Base-by-base conservation (phyloP, 805 yeast genomes). In the Jamesozyma jinghongensis region DNA sequence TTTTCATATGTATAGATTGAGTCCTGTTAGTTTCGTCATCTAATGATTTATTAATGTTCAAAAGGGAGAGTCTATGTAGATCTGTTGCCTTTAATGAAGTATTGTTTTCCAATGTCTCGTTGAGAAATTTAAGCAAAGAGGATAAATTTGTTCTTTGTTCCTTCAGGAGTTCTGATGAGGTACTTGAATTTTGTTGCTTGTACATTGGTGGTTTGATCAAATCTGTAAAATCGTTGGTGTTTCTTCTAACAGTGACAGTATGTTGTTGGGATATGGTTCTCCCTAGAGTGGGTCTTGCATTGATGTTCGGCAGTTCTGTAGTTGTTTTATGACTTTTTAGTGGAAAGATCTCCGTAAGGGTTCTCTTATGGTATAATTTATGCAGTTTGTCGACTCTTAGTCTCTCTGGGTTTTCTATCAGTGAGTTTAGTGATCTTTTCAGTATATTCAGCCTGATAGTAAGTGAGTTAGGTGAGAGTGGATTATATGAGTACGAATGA, bases 401-500 rank as follows among this genome's bases (percentile, higher is more conserved):
- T 40, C 54, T 43, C 11, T 49, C 46, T 0, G 86, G 86, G 39
- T 81, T 63, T 27, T 77, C 82, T 37, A 78, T 64, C 34, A 85
- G 62, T 27, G 84, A 77, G 56, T 84, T 85, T 40, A 85, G 61
- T 6, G 90, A 80, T 48, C 90, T 63, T 53, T 78, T 82, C 49
- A 85, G 65, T 4, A 83, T 86, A 42, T 78, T 78, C 44, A 85
- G 62, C 40, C 94, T 66, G 35, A 82, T 71, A 0, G 88, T 85
- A 42, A 85, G 59, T 1, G 92, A 80, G 54, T 82, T 81, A 5
- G 87, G 88, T 1, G 88, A 78, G 41, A 84, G 63, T 40, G 81
- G 83, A 2, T 90, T 85, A 57, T 85, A 85, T 0, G 94, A 82
- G 55, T 81, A 85, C 1, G 92, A 81, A 55, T 81, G 86, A 1